These are phyloP conservation scores for Lathyrus tuberosus DNA, from an alignment of 306 rosid species.

Conservation along the genomic window DNA sequence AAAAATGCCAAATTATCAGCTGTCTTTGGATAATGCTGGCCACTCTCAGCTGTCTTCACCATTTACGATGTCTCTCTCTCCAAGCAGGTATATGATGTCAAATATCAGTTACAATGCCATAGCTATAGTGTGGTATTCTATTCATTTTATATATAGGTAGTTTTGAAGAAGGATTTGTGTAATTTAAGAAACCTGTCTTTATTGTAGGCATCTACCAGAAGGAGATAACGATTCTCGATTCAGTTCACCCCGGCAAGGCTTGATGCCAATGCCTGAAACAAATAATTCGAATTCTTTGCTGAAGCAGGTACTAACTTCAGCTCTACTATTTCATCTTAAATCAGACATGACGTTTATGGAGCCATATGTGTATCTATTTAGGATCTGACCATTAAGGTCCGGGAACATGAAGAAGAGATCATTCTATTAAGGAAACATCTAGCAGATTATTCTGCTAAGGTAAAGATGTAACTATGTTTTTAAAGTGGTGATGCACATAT, in stretches of 20 bases:
- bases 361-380: constrained; percentile 36
- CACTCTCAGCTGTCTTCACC: constrained; percentile 62
- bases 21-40: constrained; percentile 52
- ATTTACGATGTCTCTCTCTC: constrained; percentile 63
- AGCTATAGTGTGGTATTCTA: constrained; percentile 24
- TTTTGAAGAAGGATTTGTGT: constrained; percentile 29
- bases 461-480: constrained; percentile 39
- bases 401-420: constrained; percentile 86
- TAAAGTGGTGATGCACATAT: constrained; percentile 6
- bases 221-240: constrained; percentile 61
- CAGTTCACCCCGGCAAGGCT: constrained; percentile 61
- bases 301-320: constrained; percentile 69
- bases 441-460: constrained; percentile 88
- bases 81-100: constrained; percentile 56
- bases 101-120: constrained; percentile 10
- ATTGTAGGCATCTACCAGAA: constrained; percentile 60
- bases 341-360: constrained; percentile 35
- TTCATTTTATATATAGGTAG: constrained; percentile 29
- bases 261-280: constrained; percentile 62
- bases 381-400: constrained; percentile 68
- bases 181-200: constrained; percentile 39
- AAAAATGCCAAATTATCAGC: constrained; percentile 51
- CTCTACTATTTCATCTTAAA: constrained; percentile 30
- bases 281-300: constrained; percentile 61
- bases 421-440: constrained; percentile 77